Percentiles rank a stretch among this genome's conserved stretches.
phyloP scores from a whole-genome alignment of 768 basidiomycete species.

The Filobasidium wieringae region DNA sequence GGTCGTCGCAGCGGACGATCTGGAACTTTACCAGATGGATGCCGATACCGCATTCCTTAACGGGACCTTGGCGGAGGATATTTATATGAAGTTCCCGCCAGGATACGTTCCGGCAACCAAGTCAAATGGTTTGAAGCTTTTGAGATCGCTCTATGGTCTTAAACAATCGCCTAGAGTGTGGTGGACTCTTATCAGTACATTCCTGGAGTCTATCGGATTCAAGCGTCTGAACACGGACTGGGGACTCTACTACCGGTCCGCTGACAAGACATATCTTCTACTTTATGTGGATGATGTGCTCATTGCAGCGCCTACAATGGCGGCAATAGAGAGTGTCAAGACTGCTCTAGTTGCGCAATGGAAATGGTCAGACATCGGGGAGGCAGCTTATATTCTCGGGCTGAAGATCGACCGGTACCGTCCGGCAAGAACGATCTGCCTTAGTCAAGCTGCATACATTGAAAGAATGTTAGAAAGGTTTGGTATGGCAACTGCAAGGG shows the following conservation, averaged over 20 bases:
- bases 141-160: constrained; percentile 14
- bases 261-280: constrained; percentile 7
- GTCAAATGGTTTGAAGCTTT: background rate
- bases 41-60: constrained; percentile 25
- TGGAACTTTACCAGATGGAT: constrained; percentile 21
- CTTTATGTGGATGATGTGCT: constrained; percentile 19
- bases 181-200: constrained; percentile 14
- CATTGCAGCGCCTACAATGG: constrained; percentile 1
- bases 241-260: constrained; percentile 13
- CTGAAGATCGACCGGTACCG: constrained; percentile 9
- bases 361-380: constrained; percentile 12
- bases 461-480: constrained; percentile 9
- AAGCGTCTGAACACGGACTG: constrained; percentile 16
- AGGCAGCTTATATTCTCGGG: constrained; percentile 12
- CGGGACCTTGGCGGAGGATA: constrained; percentile 21
- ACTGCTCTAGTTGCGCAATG: constrained; percentile 6
- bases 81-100: constrained; percentile 42
- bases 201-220: constrained; percentile 14
- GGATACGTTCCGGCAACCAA: constrained; percentile 5
- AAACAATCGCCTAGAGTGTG: constrained; percentile 18
- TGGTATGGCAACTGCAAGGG: background rate
- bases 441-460: constrained; percentile 17
- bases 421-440: background rate
- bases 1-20: constrained; percentile 5
- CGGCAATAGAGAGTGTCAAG: background rate